A percentile compares a stretch with the other conserved stretches of the same genome.
These are phyloP conservation scores for Solanum clarkiae DNA, from an alignment of 257 asterid genomes.

Conservation along the genomic window DNA sequence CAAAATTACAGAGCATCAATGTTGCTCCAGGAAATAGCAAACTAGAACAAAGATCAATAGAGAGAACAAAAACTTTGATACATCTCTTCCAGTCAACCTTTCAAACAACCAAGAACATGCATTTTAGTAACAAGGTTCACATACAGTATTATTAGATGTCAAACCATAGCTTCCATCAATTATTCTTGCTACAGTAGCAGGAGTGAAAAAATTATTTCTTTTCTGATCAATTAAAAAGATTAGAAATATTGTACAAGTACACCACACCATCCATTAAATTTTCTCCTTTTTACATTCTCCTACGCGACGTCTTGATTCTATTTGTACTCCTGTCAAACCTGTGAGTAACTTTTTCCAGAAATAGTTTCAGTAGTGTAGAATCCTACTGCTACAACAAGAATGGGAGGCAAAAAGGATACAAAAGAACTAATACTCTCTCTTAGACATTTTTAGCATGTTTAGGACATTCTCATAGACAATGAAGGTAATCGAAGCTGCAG, in stretches of 20 bases:
- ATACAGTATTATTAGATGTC: background rate
- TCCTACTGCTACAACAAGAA: background rate
- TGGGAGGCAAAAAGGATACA: background rate
- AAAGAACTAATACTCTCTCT: constrained; percentile 22
- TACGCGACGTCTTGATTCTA: background rate
- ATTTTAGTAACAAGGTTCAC: background rate
- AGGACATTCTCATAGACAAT: constrained; percentile 86
- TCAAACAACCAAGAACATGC: background rate
- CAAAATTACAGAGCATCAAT: background rate
- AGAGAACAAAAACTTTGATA: background rate
- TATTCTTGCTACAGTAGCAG: background rate
- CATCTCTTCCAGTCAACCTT: background rate
- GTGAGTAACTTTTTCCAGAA: constrained; percentile 13
- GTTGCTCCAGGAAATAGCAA: background rate
- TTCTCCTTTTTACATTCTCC: background rate
- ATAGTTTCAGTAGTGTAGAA: background rate
- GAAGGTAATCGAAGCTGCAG: constrained; percentile 92
- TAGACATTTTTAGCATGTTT: constrained; percentile 47
- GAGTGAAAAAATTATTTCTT: background rate
- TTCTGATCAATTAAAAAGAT: background rate
- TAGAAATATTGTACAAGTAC: background rate
- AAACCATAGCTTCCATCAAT: background rate
- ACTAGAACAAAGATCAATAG: background rate
- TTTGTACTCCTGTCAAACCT: background rate
- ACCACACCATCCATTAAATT: background rate